Base-by-base conservation (phyloP, 2,329 filamentous ascomycete genomes). In the Aureobasidium sp. region DNA sequence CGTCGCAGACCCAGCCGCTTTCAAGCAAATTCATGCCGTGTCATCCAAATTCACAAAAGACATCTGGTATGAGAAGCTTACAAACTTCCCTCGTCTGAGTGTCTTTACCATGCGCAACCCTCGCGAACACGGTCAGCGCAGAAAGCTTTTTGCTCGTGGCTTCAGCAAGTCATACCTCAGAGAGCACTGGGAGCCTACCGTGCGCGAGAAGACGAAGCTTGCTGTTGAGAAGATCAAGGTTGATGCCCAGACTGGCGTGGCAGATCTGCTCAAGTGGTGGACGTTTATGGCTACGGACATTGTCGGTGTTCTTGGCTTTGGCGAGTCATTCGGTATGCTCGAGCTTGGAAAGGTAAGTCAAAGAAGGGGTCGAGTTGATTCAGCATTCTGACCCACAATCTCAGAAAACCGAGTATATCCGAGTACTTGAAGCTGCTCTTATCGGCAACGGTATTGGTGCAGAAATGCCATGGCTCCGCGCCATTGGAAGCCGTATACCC, bases 61-160 rank as follows among this genome's bases (percentile, higher is more conserved):
- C 12, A 47, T 64, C 5, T 74, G 70, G 69, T 74, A 74, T 61
- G 49, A 66, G 8, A 59, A 67, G 2, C 49, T 70, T 20, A 65
- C 64, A 34, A 63, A 52, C 14, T 64, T 67, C 17, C 56, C 61
- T 1, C 41, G 69, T n/a, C 65, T 65, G 11, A 68, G 68, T 20
- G 68, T 74, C 15, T 75, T 76, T 58, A 70, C 70, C n/a, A 72
- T 74, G 70, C 66, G 67, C 7, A 70, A 74, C 45, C 69, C 68
- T 1, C 63, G 68, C 20, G 67, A 68, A 47, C 73, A 76, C 56
- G 68, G 66, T 27, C 65, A 66, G 6, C 64, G 72, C 44, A 65
- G 74, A 41, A 71, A 69, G 63, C 65, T 75, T 2, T 70, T 75
- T 57, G 68, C 71, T 1, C 66, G 69, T 7, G 63, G 67, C 2